Conservation (phyloP, 768 basidiomycete genomes). For the Cystofilobasidium macerans region DNA sequence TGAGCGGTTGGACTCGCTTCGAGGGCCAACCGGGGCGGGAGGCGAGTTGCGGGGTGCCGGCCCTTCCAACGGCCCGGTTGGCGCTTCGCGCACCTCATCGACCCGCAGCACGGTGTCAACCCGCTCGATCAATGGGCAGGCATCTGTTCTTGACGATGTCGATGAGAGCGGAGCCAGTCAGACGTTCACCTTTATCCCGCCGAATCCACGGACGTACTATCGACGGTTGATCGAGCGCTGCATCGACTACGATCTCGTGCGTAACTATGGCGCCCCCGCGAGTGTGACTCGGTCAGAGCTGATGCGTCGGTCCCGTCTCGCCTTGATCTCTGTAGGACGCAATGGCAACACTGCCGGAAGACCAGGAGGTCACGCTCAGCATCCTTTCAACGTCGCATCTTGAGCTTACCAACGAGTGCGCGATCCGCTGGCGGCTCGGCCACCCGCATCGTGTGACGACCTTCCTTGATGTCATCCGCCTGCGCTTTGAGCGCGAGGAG, state of each 20-base stretch:
- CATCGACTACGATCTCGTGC: conserved; percentile 59
- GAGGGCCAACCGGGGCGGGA: no score
- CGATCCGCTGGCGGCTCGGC: conserved; percentile 76
- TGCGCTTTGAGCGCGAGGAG: conserved; percentile 75
- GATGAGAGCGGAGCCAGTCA: conserved; percentile 61
- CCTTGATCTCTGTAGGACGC: conserved; percentile 44
- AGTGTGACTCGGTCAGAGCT: background rate
- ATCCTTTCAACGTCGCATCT: conserved; percentile 71
- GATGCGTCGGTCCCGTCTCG: no score
- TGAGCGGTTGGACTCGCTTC: conserved; percentile 14
- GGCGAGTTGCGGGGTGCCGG: background rate
- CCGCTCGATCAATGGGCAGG: conserved; percentile 24
- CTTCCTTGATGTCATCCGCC: conserved; percentile 74
- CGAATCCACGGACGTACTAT: conserved; percentile 76
- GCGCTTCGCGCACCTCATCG: conserved; percentile 11
- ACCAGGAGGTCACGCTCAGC: conserved; percentile 87
- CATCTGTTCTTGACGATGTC: conserved; percentile 41
- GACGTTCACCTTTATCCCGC: conserved; percentile 80
- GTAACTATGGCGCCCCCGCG: background rate
- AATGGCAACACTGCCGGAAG: conserved; percentile 67
- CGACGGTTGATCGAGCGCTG: conserved; percentile 70
- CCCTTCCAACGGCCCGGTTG: background rate
- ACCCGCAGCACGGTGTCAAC: conserved; percentile 11
- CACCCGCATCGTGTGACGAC: conserved; percentile 64
- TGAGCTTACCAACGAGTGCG: conserved; percentile 76